Conservation (phyloP, 768 basidiomycete species). For the Lactarius pseudohatsudake region DNA sequence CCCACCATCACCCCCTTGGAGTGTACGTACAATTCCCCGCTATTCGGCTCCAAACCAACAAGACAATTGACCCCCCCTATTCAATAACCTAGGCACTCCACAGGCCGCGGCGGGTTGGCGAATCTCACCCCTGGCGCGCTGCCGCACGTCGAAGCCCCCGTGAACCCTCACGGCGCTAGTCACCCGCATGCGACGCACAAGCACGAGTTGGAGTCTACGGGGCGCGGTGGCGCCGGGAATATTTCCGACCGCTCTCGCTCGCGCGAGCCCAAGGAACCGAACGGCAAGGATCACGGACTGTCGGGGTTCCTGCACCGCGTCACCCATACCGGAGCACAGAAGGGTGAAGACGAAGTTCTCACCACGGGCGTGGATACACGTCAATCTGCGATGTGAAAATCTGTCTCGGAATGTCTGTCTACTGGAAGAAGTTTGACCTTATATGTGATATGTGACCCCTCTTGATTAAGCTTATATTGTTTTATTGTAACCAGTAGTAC, state of each 20-base stretch:
- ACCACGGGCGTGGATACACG: neutral
- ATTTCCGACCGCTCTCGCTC: conserved; percentile 42
- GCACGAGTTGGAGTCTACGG: conserved; percentile 43
- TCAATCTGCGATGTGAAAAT: neutral
- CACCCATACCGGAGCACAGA: neutral
- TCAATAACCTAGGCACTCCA: conserved; percentile 51
- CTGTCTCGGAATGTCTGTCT: neutral
- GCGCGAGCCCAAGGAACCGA: conserved; percentile 30
- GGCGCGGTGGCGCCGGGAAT: conserved; percentile 65
- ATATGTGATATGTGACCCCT: neutral
- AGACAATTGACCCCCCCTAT: neutral
- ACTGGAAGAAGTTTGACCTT: neutral
- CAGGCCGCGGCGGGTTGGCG: conserved; percentile 66
- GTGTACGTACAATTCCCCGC: conserved; percentile 39
- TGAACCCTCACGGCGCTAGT: conserved; percentile 14
- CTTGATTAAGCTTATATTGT: neutral
- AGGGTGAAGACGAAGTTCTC: neutral
- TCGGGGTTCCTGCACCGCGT: conserved; percentile 27
- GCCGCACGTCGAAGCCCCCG: conserved; percentile 31
- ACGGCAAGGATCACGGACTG: conserved; percentile 4
- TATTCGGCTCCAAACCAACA: neutral
- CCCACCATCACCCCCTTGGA: conserved; percentile 33
- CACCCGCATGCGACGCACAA: conserved; percentile 16
- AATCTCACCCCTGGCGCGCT: conserved; percentile 45
- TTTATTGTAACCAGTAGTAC: neutral